These are phyloP conservation scores for Neurospora crassa DNA, from an alignment of 2,329 filamentous ascomycete genomes.

Conservation along the genomic window DNA sequence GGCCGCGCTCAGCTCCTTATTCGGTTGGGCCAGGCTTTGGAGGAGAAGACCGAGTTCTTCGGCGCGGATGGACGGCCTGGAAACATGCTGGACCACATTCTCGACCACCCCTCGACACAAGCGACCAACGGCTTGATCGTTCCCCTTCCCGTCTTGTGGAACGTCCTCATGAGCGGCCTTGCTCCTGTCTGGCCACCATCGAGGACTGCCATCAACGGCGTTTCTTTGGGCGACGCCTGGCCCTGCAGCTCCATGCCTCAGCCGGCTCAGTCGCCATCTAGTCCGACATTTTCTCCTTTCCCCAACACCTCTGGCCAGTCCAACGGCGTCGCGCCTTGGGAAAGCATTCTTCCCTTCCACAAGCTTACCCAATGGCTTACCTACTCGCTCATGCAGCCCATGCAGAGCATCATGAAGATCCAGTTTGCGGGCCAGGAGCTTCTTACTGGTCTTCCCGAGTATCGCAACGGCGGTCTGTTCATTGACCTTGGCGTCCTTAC, in stretches of 20 bases:
- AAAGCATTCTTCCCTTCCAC: conserved; percentile 58
- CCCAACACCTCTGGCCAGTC: conserved; percentile 26
- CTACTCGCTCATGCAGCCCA: conserved; percentile 62
- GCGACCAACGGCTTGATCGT: conserved; percentile 83
- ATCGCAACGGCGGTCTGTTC: conserved; percentile 62
- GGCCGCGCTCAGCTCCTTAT: conserved; percentile 74
- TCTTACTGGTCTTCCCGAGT: conserved; percentile 61
- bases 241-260: conserved; percentile 73
- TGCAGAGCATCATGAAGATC: conserved; percentile 41
- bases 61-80: conserved; percentile 77
- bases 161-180: conserved; percentile 78
- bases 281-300: conserved; percentile 42
- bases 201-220: conserved; percentile 77
- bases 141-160: conserved; percentile 80
- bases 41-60: conserved; percentile 71
- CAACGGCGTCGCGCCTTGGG: conserved; percentile 52
- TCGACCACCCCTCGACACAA: conserved; percentile 82
- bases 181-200: conserved; percentile 81
- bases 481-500: conserved; percentile 47
- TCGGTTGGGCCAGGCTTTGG: conserved; percentile 63
- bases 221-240: conserved; percentile 90
- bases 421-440: conserved; percentile 43
- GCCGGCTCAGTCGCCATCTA: conserved; percentile 27
- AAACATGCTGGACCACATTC: conserved; percentile 92
- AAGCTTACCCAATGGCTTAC: conserved; percentile 64